A percentile compares a stretch with the other conserved stretches of the same genome.
Conservation (phyloP, 1,284 basidiomycete genomes). For the Puccinia novopanici region DNA sequence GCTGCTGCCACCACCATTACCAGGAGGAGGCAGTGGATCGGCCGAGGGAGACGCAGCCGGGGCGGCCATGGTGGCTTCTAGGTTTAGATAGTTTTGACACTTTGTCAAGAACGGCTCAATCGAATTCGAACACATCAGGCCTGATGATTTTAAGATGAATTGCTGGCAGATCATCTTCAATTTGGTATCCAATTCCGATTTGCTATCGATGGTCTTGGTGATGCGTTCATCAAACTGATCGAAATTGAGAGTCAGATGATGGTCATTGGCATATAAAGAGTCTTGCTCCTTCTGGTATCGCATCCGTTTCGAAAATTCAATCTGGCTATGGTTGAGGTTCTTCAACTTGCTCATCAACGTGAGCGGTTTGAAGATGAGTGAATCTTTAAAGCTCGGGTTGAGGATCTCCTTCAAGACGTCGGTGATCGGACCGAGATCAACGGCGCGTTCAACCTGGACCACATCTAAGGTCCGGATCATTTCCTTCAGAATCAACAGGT, state of each 20-base stretch:
- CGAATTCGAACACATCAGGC: slow-evolving; percentile 2
- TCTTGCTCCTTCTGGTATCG: neutral
- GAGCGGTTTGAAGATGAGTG: slow-evolving; percentile 5
- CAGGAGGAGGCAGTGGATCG: no score
- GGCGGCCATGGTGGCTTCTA: neutral
- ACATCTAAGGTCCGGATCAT: slow-evolving; percentile 75
- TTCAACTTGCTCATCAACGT: slow-evolving; percentile 16
- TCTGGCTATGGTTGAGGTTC: slow-evolving; percentile 23
- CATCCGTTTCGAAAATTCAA: slow-evolving; percentile 19
- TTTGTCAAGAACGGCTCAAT: slow-evolving; percentile 15
- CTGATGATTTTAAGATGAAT: slow-evolving; percentile 8
- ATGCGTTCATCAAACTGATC: neutral
- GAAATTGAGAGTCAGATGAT: neutral
- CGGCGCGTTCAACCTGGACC: slow-evolving; percentile 60
- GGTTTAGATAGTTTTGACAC: slow-evolving; percentile 23
- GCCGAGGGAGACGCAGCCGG: neutral
- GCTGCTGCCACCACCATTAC: neutral
- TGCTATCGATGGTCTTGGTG: slow-evolving; percentile 33
- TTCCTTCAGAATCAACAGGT: slow-evolving; percentile 87
- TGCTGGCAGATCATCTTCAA: slow-evolving; percentile 25
- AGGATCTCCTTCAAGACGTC: slow-evolving; percentile 55
- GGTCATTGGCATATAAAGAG: neutral
- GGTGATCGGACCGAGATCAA: slow-evolving; percentile 61
- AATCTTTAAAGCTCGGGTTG: slow-evolving; percentile 60
- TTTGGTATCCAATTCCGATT: slow-evolving; percentile 37